These are phyloP conservation scores for Hippophae gyantsensis DNA, from an alignment of 306 rosid species.

Conservation along the genomic window DNA sequence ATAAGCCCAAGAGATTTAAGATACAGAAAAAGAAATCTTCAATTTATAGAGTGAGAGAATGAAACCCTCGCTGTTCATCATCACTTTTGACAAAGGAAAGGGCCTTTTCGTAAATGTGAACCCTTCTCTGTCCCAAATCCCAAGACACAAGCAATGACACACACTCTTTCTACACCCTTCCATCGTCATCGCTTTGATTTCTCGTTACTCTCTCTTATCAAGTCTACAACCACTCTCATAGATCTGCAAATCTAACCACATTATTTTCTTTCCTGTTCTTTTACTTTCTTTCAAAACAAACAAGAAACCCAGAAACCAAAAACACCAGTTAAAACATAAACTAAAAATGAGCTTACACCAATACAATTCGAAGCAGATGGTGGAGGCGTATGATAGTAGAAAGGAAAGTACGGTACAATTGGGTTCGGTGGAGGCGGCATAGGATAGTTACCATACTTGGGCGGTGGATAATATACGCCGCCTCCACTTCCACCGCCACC, in stretches of 20 bases:
- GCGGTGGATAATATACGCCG: constrained; percentile 53
- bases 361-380: constrained; percentile 31
- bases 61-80: too few relatives aligned
- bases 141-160: too few relatives aligned
- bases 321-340: constrained; percentile 13
- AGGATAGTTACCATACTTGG: constrained; percentile 41
- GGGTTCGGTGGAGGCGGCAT: constrained; percentile 93
- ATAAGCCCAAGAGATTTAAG: too few relatives aligned
- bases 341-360: neutral
- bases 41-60: too few relatives aligned
- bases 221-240: constrained; percentile 1
- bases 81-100: too few relatives aligned
- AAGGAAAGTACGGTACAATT: constrained; percentile 87
- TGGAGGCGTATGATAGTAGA: constrained; percentile 66
- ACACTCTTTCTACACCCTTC: too few relatives aligned
- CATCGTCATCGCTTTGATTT: too few relatives aligned
- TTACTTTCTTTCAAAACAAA: constrained; percentile 30
- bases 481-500: constrained; percentile 27
- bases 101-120: too few relatives aligned
- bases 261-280: constrained; percentile 22
- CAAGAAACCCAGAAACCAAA: constrained; percentile 16
- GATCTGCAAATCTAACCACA: constrained; percentile 57
- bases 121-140: too few relatives aligned
- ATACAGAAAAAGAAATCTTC: too few relatives aligned
- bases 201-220: too few relatives aligned